Conservation (phyloP, 768 basidiomycete genomes). For the Leccinum subtestaceum region DNA sequence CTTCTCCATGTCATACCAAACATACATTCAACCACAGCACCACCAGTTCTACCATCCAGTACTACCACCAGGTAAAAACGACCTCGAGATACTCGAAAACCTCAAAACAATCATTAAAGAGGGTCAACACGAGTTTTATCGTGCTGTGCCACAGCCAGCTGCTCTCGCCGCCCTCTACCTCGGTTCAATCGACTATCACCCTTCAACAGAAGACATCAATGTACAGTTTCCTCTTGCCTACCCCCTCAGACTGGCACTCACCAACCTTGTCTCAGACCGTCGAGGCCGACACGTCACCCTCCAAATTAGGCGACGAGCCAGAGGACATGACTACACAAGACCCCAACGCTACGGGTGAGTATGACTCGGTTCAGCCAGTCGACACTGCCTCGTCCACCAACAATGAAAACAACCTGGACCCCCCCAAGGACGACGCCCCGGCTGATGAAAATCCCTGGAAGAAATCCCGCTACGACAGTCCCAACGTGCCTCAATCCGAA, state of each 20-base stretch:
- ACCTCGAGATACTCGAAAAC: constrained; percentile 72
- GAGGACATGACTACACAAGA: constrained; percentile 8
- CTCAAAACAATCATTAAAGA: constrained; percentile 71
- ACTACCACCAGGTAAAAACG: constrained; percentile 56
- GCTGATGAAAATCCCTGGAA: constrained; percentile 29
- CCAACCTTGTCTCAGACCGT: constrained; percentile 19
- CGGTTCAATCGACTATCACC: constrained; percentile 39
- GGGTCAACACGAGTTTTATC: constrained; percentile 70
- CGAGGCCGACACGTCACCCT: constrained; percentile 19
- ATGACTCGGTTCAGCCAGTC: constrained; percentile 20
- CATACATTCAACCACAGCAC: constrained; percentile 32
- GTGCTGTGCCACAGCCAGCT: constrained; percentile 61
- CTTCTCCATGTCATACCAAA: constrained; percentile 39
- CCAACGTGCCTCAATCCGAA: constrained; percentile 14
- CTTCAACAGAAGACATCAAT: constrained; percentile 26
- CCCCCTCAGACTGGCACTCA: not conserved
- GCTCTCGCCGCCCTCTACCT: constrained; percentile 63
- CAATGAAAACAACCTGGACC: constrained; percentile 22
- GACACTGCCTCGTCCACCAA: constrained; percentile 14
- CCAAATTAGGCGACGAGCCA: constrained; percentile 18
- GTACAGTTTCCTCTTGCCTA: constrained; percentile 26
- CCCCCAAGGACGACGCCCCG: constrained; percentile 32
- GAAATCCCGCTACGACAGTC: constrained; percentile 24
- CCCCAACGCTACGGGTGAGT: constrained; percentile 29
- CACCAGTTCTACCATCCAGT: constrained; percentile 28